Conservation (phyloP, 2,329 filamentous ascomycete species). For the Atkinsonella hypoxylon region DNA sequence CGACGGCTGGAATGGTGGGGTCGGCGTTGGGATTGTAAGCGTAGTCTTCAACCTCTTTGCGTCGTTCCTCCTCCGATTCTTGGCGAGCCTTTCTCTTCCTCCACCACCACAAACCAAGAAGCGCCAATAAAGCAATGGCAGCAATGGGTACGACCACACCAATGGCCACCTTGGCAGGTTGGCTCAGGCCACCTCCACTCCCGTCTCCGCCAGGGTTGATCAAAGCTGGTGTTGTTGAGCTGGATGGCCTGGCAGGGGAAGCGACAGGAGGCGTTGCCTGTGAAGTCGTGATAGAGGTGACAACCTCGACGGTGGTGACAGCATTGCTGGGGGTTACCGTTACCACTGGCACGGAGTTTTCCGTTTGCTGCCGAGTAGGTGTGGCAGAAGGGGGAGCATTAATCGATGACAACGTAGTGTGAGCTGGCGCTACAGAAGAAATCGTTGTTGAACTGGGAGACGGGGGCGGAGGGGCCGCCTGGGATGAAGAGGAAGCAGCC, state of each 20-base stretch:
- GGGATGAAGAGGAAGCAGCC: neutral
- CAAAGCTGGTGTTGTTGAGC: constrained; percentile 17
- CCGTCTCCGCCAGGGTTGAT: constrained; percentile 16
- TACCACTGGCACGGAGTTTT: constrained; percentile 12
- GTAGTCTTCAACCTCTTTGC: constrained; percentile 96
- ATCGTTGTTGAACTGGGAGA: neutral
- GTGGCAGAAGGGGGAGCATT: constrained; percentile 4
- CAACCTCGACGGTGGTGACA: constrained; percentile 11
- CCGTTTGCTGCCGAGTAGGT: constrained; percentile 9
- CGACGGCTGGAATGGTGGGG: constrained; percentile 54
- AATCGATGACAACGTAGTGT: constrained; percentile 8
- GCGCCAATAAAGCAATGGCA: constrained; percentile 68
- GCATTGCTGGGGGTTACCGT: constrained; percentile 13
- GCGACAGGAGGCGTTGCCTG: constrained; percentile 6
- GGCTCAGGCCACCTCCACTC: constrained; percentile 37
- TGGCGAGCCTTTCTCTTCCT: constrained; percentile 77
- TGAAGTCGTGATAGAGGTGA: constrained; percentile 16
- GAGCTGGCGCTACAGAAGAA: constrained; percentile 1
- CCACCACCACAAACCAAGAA: constrained; percentile 75
- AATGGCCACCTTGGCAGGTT: constrained; percentile 69
- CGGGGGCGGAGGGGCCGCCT: neutral
- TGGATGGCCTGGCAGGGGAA: constrained; percentile 5
- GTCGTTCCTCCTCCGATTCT: constrained; percentile 72
- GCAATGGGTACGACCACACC: constrained; percentile 90
- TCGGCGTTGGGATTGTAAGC: constrained; percentile 97